Evolutionary conservation across 1,284 basidiomycete genomes (phyloP).

Genomic region (Naganishia sp.): DNA sequence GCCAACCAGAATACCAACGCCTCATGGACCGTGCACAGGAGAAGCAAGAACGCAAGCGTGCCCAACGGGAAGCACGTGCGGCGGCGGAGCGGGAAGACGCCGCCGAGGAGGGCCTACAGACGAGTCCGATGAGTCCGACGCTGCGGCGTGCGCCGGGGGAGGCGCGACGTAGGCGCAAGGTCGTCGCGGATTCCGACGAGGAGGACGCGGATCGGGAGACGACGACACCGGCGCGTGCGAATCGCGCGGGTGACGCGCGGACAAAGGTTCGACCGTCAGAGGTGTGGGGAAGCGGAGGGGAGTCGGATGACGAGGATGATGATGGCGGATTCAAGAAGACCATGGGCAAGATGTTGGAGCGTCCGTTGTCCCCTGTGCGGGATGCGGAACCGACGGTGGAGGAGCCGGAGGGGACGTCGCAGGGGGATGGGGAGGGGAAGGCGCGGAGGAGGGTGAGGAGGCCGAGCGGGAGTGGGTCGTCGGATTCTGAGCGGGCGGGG

Average conservation of each 20-base stretch:
- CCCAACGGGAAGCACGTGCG: neutral
- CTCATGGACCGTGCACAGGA: slow-evolving; percentile 8
- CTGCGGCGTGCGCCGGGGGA: neutral
- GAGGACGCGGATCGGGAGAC: neutral
- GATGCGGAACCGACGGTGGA: neutral
- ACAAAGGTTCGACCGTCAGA: neutral
- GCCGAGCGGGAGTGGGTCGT: neutral
- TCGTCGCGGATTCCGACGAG: slow-evolving; percentile 10
- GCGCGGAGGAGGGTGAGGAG: neutral
- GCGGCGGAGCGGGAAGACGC: neutral
- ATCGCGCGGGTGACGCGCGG: neutral
- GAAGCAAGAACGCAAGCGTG: slow-evolving; percentile 1
- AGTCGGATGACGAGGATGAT: slow-evolving; percentile 1
- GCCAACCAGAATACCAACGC: slow-evolving; percentile 22
- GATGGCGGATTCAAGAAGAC: slow-evolving; percentile 15
- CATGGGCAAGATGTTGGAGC: slow-evolving; percentile 8
- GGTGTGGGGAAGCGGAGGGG: neutral
- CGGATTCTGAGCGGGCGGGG: slow-evolving; percentile 8
- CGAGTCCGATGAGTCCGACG: slow-evolving; percentile 15
- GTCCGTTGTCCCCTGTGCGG: neutral
- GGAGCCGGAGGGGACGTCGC: neutral
- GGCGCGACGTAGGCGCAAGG: neutral
- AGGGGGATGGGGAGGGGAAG: neutral
- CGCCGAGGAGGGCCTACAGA: slow-evolving; percentile 6
- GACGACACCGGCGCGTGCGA: neutral